Percentiles rank a stretch among this genome's conserved stretches.
Evolutionary conservation across 208 protist species (phyloP).

Genomic region (Acanthamoeba divionensis): DNA sequence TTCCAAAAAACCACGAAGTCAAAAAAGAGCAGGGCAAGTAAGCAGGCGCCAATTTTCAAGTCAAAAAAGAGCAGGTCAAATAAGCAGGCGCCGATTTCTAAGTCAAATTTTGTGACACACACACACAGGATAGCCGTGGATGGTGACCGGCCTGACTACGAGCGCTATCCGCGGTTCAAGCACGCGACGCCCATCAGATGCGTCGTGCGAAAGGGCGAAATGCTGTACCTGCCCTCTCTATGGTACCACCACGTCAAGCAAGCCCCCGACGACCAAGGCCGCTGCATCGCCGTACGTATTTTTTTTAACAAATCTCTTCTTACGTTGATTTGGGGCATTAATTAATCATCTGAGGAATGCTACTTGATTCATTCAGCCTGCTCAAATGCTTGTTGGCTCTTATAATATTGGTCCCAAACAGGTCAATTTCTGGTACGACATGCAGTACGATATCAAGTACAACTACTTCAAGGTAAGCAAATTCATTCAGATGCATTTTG

Average conservation of each 20-base stretch:
- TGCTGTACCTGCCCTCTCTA: constrained; percentile 71
- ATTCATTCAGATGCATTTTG: not conserved
- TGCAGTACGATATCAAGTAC: constrained; percentile 58
- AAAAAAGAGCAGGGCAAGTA: not conserved
- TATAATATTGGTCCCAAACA: not conserved
- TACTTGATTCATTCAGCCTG: too few relatives aligned
- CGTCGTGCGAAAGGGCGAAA: constrained; percentile 57
- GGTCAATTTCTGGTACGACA: constrained; percentile 55
- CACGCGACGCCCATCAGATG: not conserved
- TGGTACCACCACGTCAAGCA: constrained; percentile 72
- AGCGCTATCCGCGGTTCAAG: not conserved
- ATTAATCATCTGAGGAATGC: too few relatives aligned
- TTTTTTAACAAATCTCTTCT: too few relatives aligned
- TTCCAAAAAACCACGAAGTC: not conserved
- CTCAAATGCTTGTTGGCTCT: not conserved
- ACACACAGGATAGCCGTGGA: not conserved
- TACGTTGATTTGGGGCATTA: too few relatives aligned
- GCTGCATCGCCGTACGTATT: constrained; percentile 62
- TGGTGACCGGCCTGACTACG: constrained; percentile 21
- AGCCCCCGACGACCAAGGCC: constrained; percentile 25
- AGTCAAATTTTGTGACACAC: too few relatives aligned
- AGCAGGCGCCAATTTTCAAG: too few relatives aligned
- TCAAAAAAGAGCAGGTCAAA: too few relatives aligned
- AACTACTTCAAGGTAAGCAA: constrained; percentile 48
- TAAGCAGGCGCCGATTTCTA: too few relatives aligned